phyloP scores from a whole-genome alignment of 2,329 filamentous ascomycete genomes.

The Penicillium fuscoglaucum region DNA sequence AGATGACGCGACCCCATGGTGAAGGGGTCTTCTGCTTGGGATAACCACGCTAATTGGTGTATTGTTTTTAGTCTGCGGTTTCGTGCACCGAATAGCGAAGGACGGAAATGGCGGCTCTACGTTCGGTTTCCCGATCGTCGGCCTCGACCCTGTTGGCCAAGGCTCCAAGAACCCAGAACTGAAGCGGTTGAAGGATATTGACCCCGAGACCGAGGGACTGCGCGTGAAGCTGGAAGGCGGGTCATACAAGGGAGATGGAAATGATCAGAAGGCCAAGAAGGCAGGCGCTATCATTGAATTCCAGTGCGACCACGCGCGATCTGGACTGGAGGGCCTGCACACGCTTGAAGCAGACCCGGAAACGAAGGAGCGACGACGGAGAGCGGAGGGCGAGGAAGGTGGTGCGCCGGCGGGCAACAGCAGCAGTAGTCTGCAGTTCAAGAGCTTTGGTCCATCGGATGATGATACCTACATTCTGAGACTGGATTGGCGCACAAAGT shows the following conservation, averaged over 20 bases:
- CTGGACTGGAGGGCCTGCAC: slow-evolving; percentile 64
- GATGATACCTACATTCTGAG: slow-evolving; percentile 64
- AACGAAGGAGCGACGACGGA: slow-evolving; percentile 3
- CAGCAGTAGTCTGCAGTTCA: slow-evolving; percentile 72
- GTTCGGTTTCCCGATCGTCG: slow-evolving; percentile 71
- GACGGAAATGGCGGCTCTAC: slow-evolving; percentile 53
- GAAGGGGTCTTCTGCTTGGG: neutral
- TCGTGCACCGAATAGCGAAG: slow-evolving; percentile 57
- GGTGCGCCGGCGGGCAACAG: slow-evolving; percentile 20
- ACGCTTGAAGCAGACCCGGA: slow-evolving; percentile 23
- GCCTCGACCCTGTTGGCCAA: slow-evolving; percentile 60
- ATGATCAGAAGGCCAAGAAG: slow-evolving; percentile 58
- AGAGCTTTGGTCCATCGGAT: slow-evolving; percentile 66
- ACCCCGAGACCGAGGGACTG: slow-evolving; percentile 70
- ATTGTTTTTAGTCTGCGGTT: slow-evolving; percentile 66
- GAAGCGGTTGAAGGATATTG: slow-evolving; percentile 65
- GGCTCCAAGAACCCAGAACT: slow-evolving; percentile 59
- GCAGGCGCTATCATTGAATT: slow-evolving; percentile 74
- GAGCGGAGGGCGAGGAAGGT: slow-evolving; percentile 21
- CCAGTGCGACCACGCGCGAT: slow-evolving; percentile 70
- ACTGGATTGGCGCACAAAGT: slow-evolving; percentile 82
- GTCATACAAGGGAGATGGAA: slow-evolving; percentile 52
- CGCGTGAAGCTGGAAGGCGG: slow-evolving; percentile 66
- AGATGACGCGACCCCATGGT: neutral
- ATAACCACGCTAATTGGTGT: neutral